Conservation (phyloP, 257 asterid genomes). For the Solanum stenotomum region DNA sequence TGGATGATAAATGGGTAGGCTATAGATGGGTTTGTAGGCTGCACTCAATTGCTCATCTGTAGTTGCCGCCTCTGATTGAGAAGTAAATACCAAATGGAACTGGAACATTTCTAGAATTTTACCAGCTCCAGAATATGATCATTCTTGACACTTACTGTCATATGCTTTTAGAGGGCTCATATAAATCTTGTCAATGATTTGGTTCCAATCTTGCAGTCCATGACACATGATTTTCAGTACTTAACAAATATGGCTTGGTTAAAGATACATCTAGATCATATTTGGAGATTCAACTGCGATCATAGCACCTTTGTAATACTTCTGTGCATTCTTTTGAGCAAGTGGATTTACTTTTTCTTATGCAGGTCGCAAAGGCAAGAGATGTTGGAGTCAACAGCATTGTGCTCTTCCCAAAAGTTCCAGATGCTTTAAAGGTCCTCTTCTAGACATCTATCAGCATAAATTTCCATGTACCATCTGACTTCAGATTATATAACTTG, state of each 20-base stretch:
- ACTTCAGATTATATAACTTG: not conserved
- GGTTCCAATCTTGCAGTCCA: not conserved
- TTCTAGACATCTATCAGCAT: not conserved
- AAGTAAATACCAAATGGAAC: not conserved
- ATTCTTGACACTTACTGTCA: not conserved
- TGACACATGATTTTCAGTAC: not conserved
- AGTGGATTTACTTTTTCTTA: not conserved
- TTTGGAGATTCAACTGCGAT: not conserved
- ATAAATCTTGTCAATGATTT: not conserved
- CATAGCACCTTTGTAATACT: not conserved
- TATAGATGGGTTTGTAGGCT: not conserved
- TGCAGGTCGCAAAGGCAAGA: slow-evolving; percentile 79
- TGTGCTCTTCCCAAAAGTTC: slow-evolving; percentile 94
- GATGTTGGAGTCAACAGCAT: slow-evolving; percentile 97
- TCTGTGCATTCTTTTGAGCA: not conserved
- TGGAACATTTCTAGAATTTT: not conserved
- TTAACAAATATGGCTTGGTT: not conserved
- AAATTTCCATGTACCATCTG: not conserved
- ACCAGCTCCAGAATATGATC: not conserved
- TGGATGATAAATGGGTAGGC: not conserved
- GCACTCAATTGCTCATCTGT: not conserved
- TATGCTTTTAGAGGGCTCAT: not conserved
- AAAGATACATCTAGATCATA: not conserved
- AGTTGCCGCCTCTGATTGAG: not conserved
- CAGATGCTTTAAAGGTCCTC: slow-evolving; percentile 86